phyloP scores from a whole-genome alignment of 176 grass and related monocot genomes.

The Eragrostis curvula region DNA sequence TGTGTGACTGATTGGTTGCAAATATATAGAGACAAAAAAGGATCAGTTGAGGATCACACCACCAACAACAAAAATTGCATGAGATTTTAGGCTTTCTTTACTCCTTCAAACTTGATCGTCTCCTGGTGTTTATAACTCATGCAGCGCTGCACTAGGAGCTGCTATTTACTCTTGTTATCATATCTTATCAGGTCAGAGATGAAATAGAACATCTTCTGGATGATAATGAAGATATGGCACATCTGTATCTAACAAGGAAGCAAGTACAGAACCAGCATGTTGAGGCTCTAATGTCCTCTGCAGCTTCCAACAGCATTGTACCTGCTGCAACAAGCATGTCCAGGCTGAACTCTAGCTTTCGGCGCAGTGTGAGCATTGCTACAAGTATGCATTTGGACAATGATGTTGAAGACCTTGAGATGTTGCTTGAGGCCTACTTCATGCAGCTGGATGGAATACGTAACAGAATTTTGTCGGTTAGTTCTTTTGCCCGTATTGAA shows the following conservation, averaged over 20 bases:
- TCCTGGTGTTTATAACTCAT: conserved; percentile 15
- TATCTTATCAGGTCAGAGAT: conserved; percentile 80
- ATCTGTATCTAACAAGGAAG: conserved; percentile 97
- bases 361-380: conserved; percentile 72
- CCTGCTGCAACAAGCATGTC: conserved; percentile 46
- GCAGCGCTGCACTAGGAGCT: conserved; percentile 11
- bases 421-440: conserved; percentile 99
- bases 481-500: conserved; percentile 34
- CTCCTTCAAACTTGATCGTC: conserved; percentile 3
- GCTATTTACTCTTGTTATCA: not conserved
- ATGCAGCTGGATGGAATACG: conserved; percentile 98
- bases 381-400: conserved; percentile 91
- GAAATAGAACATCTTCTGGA: conserved; percentile 99
- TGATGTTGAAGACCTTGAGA: conserved; percentile 96
- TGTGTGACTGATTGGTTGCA: conserved; percentile 10
- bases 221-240: conserved; percentile 94
- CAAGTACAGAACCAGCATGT: conserved; percentile 91
- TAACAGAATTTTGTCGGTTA: conserved; percentile 97
- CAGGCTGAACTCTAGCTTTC: conserved; percentile 68
- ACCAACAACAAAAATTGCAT: not conserved
- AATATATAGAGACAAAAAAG: not conserved
- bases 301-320: conserved; percentile 82
- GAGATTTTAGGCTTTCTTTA: not conserved
- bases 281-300: conserved; percentile 81
- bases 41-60: not conserved